These are phyloP conservation scores for Podospora anserina DNA, from an alignment of 495 filamentous ascomycete genomes.

Conservation along the genomic window DNA sequence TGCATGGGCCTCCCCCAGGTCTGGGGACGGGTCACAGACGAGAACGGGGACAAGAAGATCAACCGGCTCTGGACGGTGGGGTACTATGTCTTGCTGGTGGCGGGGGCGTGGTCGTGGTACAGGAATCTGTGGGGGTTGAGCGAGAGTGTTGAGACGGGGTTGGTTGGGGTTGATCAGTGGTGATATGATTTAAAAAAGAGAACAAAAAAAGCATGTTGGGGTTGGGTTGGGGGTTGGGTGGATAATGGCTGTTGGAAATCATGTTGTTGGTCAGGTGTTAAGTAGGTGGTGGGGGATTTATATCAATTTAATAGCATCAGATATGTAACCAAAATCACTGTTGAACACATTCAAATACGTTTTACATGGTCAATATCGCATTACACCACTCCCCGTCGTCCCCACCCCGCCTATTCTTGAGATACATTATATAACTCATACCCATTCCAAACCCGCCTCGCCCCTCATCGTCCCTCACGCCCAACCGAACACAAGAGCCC, in stretches of 20 bases:
- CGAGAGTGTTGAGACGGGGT: slow-evolving; percentile 38
- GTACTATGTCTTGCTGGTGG: slow-evolving; percentile 73
- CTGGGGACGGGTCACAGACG: slow-evolving; percentile 66
- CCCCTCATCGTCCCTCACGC: not conserved
- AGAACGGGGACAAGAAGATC: slow-evolving; percentile 15
- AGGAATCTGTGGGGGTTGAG: slow-evolving; percentile 69
- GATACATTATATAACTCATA: not conserved
- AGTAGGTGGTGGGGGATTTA: too few species aligned
- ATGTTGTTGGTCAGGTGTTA: too few species aligned
- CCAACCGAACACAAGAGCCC: not conserved
- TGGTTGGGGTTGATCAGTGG: slow-evolving; percentile 41
- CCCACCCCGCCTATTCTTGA: not conserved
- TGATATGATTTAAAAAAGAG: not conserved
- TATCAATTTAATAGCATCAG: too few species aligned
- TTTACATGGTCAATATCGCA: slow-evolving; percentile 1
- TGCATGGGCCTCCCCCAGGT: slow-evolving; percentile 83
- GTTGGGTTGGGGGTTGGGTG: not conserved
- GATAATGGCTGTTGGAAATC: too few species aligned
- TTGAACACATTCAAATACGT: not conserved
- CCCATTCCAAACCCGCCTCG: slow-evolving; percentile 3
- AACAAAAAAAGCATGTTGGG: not conserved
- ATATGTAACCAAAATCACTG: too few species aligned
- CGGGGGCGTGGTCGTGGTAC: slow-evolving; percentile 68
- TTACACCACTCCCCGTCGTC: not conserved
- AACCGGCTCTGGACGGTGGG: slow-evolving; percentile 62